phyloP scores from a whole-genome alignment of 164 flowering plant species.

The Stephania yunnanensis region DNA sequence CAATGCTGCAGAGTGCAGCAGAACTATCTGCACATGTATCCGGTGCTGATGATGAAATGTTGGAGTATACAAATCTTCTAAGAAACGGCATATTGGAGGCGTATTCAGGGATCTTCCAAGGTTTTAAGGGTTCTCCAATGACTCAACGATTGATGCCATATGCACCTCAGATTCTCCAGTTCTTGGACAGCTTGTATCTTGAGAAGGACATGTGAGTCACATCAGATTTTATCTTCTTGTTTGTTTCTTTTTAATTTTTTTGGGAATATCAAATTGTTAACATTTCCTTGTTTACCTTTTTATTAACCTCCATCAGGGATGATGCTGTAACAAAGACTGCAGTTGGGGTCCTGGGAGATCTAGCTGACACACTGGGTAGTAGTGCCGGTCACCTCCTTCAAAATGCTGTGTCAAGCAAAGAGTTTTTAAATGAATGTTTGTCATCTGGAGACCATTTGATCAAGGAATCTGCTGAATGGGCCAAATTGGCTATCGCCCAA shows the following conservation, averaged over 20 bases:
- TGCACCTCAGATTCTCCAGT: constrained; percentile 51
- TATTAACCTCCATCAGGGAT: constrained; percentile 39
- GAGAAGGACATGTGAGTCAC: constrained; percentile 52
- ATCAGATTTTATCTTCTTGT: background rate
- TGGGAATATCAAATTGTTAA: background rate
- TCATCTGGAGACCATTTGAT: constrained; percentile 66
- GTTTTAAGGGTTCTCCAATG: constrained; percentile 51
- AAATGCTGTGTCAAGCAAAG: constrained; percentile 61
- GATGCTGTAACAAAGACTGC: constrained; percentile 74
- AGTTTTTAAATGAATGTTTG: constrained; percentile 68
- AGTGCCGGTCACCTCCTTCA: constrained; percentile 62
- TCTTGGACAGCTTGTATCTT: constrained; percentile 46
- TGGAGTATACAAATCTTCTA: constrained; percentile 45
- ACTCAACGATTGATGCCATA: constrained; percentile 49
- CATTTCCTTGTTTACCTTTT: background rate
- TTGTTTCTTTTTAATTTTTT: too few relatives aligned
- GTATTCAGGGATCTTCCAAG: constrained; percentile 63
- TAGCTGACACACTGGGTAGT: constrained; percentile 70
- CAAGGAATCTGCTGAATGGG: constrained; percentile 87
- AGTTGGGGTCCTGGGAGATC: constrained; percentile 72
- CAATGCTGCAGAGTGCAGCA: constrained; percentile 66
- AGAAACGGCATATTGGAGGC: constrained; percentile 60
- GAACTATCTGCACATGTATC: constrained; percentile 40
- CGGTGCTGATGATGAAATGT: constrained; percentile 48
- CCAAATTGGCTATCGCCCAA: constrained; percentile 51